These are phyloP conservation scores for Pseudofabraea citricarpa DNA, from an alignment of 2,329 filamentous ascomycete species.

Conservation along the genomic window DNA sequence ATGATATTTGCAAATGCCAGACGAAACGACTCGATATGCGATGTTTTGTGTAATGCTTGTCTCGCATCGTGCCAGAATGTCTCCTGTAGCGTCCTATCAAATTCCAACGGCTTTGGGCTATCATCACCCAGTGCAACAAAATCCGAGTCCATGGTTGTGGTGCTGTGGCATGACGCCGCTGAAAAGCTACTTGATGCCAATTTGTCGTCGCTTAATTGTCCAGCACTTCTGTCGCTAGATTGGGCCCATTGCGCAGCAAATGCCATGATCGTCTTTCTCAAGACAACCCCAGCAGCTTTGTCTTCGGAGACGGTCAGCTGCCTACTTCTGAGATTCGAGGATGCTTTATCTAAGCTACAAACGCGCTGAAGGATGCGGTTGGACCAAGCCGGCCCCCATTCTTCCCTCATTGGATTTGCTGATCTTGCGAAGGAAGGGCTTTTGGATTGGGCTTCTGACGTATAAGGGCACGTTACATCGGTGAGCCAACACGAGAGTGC, in stretches of 20 bases:
- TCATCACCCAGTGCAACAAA: background rate
- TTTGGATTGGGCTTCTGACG: too few species aligned
- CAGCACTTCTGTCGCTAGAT: slow-evolving; percentile 23
- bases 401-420: slow-evolving; percentile 2
- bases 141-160: background rate
- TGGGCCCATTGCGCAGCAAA: slow-evolving; percentile 49
- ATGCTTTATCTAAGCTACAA: slow-evolving; percentile 40
- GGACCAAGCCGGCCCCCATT: slow-evolving; percentile 37
- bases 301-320: slow-evolving; percentile 37
- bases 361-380: slow-evolving; percentile 47
- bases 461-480: slow-evolving; percentile 47
- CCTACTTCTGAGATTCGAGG: slow-evolving; percentile 34
- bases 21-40: slow-evolving; percentile 12
- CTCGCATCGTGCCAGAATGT: slow-evolving; percentile 11
- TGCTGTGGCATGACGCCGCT: background rate
- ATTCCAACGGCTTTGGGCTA: background rate
- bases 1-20: slow-evolving; percentile 16
- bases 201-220: background rate
- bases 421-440: too few species aligned
- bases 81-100: slow-evolving; percentile 9
- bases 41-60: slow-evolving; percentile 8
- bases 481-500: slow-evolving; percentile 49
- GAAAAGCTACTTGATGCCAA: background rate
- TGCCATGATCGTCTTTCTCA: slow-evolving; percentile 45
- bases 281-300: slow-evolving; percentile 37